Evolutionary conservation across 148 eudicot genomes (phyloP).

Genomic region (Fagopyrum tataricum): DNA sequence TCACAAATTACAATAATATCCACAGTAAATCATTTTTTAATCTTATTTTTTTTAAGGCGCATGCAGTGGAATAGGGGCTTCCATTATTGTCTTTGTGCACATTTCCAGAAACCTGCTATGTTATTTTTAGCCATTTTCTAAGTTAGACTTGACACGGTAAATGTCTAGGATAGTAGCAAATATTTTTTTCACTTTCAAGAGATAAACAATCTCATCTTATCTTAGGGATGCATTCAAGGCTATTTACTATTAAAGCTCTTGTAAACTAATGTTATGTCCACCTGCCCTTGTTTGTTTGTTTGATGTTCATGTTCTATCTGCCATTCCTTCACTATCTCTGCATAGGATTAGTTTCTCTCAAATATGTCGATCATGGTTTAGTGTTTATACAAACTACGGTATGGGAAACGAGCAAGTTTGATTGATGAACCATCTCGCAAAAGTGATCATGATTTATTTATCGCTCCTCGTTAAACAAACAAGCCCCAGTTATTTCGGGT

Average conservation of each 20-base stretch:
- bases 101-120: neutral
- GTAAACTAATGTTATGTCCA: neutral
- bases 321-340: neutral
- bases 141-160: neutral
- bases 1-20: neutral
- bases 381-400: neutral
- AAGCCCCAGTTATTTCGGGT: no score
- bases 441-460: neutral
- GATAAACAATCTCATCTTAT: no score
- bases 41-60: neutral
- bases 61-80: neutral
- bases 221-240: no score
- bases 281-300: neutral
- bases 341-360: neutral
- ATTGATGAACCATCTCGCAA: neutral
- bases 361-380: neutral
- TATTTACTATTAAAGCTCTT: no score
- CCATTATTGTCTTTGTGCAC: conserved; percentile 12
- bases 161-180: neutral
- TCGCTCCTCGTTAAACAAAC: no score
- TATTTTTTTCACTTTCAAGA: neutral
- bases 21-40: neutral
- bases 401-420: no score
- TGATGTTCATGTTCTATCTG: neutral
- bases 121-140: neutral